Evolutionary conservation across 805 yeast species (phyloP).

Genomic region (Ogataea degrootiae): DNA sequence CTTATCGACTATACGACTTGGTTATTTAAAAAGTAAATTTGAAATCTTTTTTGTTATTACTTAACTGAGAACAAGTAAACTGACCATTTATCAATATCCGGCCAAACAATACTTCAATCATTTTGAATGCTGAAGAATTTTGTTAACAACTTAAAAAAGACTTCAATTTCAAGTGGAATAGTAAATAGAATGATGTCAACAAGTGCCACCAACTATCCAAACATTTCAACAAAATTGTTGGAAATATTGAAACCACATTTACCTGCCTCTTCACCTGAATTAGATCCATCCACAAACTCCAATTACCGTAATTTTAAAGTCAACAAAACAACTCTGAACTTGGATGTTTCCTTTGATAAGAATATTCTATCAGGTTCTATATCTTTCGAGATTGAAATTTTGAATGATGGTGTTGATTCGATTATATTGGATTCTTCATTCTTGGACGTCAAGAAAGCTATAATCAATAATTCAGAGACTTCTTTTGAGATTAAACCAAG

Average conservation of each 20-base stretch:
- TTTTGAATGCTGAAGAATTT: not conserved
- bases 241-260: conserved; percentile 26
- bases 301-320: conserved; percentile 56
- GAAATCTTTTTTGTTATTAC: too few species aligned
- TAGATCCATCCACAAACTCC: conserved; percentile 76
- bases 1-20: too few species aligned
- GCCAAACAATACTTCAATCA: too few species aligned
- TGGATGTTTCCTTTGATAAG: conserved; percentile 51
- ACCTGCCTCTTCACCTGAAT: conserved; percentile 44
- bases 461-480: conserved; percentile 36
- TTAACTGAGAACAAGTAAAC: too few species aligned
- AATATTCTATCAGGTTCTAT: conserved; percentile 54
- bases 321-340: conserved; percentile 44
- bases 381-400: conserved; percentile 36
- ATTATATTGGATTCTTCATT: conserved; percentile 69
- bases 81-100: too few species aligned
- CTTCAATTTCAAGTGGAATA: not conserved
- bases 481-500: conserved; percentile 35
- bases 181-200: not conserved
- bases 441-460: conserved; percentile 42
- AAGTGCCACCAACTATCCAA: conserved; percentile 20
- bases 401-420: conserved; percentile 23
- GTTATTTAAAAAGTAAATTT: too few species aligned
- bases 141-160: not conserved
- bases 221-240: conserved; percentile 22